phyloP scores from a whole-genome alignment of 768 basidiomycete species.

The Boletellus emodensis region DNA sequence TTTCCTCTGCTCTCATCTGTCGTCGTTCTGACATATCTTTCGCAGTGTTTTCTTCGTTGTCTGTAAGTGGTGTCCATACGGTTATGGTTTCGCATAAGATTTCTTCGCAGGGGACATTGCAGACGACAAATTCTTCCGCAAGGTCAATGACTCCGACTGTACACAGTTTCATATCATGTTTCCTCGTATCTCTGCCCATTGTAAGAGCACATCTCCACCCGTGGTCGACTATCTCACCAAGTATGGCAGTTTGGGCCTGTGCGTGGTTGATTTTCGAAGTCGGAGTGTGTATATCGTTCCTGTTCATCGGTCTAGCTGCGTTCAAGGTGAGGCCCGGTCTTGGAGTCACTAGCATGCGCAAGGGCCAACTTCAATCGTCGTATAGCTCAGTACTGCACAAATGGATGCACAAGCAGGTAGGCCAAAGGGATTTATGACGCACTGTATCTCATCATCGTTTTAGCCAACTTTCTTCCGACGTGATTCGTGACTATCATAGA shows the following conservation, averaged over 20 bases:
- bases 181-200: conserved; percentile 65
- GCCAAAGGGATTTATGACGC: conserved; percentile 16
- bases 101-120: conserved; percentile 75
- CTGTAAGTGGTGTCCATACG: conserved; percentile 49
- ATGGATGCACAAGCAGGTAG: conserved; percentile 66
- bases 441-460: conserved; percentile 6
- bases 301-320: conserved; percentile 73
- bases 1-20: conserved; percentile 12
- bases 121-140: conserved; percentile 93
- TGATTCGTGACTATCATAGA: conserved; percentile 24
- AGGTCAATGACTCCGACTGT: conserved; percentile 89
- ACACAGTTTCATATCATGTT: conserved; percentile 82
- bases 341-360: background rate
- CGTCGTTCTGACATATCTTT: conserved; percentile 7
- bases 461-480: conserved; percentile 63
- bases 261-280: conserved; percentile 83
- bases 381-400: conserved; percentile 38
- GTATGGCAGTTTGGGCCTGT: conserved; percentile 68
- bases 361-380: background rate
- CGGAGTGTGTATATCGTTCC: conserved; percentile 69
- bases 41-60: conserved; percentile 79
- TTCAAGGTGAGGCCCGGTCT: conserved; percentile 61
- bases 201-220: conserved; percentile 37
- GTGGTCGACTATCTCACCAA: conserved; percentile 1
- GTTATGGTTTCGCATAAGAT: background rate